Evolutionary conservation across 2,329 filamentous ascomycete genomes (phyloP), one percentile per base, ranked within the genome.

Genomic region (Eurotiales sp.): DNA sequence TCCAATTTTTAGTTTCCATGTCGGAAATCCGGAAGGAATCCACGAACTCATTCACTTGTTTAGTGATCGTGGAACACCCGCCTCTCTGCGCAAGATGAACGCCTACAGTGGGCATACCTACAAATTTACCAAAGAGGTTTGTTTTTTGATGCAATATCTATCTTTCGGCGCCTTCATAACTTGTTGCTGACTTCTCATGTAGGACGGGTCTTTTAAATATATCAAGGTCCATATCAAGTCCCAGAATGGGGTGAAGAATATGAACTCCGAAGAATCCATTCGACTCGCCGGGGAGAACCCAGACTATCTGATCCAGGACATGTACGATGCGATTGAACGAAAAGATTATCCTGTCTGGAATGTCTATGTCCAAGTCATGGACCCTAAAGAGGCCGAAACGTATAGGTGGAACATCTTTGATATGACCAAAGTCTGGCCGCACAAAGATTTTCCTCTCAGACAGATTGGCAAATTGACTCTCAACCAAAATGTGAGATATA

Each of bases 51-150:
- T 86, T 76, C 68, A 75, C 55, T 72, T 85, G 25, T 84, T 86
- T 67, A 80, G 78, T 23, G 82, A 85, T 61, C 75, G 82, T 12
- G 83, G 83, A 15, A 85, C 81, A 1, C 83, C 83, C 1, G 77
- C 77, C 55, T 82, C 80, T 0, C 77, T 79, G 61, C 76, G 83
- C 19, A 72, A 80, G 59, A 81, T 85, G 74, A 81, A 85, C 61
- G 80, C 79, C 10, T 86, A 84, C 65, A 81, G 78, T 45, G 80
- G 81, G 14, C 81, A 86, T 62, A 82, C 84, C 0, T 78, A 80
- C 67, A 86, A 85, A 62, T 80, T 81, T 61, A 77, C 75, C 32
- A 85, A 84, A 65, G 49, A 51, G 25, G 49, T 30, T n/a, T n/a
- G n/a, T n/a, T n/a, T n/a, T n/a, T n/a, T n/a, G n/a, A n/a, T n/a